Base-by-base conservation (phyloP, 306 rosid genomes). In the Mucuna pruriens region DNA sequence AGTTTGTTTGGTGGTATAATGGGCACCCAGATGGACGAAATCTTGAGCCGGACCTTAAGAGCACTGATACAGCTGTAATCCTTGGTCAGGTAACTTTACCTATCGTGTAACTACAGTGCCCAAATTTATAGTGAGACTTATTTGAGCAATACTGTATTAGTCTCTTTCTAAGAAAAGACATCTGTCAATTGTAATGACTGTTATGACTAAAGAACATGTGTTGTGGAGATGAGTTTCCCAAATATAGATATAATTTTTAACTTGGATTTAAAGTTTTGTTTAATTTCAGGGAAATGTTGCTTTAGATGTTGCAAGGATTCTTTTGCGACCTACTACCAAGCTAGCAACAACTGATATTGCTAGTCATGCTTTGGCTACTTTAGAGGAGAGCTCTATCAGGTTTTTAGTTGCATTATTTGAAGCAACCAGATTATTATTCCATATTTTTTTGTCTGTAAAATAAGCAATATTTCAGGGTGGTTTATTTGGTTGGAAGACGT, bases 1-100 rank as follows among this genome's bases (percentile, higher is more conserved):
- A 93, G 84, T 93, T 93, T 91, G 99, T 95, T 79, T 91, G 97
- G 97, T 93, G 98, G 99, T 93, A 95, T 84, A 95, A 95, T 84
- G 99, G 98, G 82, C 98, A 95, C 45, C 99, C 96, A 71, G 92
- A 95, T 89, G 87, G 88, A n/a, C 85, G 55, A 80, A 82, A 82
- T 86, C 94, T 95, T 62, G 87, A 90, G 80, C 96, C 89, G 16
- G 88, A 91, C 81, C 81, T 95, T 75, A 91, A 92, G 81, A 86
- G 88, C 83, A 85, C 89, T 6, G 97, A 90, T 82, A 88, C 97
- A 34, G 97, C 94, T 88, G 94, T 95, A 71, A 87, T 93, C 85
- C 96, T 91, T 87, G 99, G 99, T 55, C 98, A 93, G 96, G 99
- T 93, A 90, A 75, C 63, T 74, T 51, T 54, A 11, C 22, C 46